Evolutionary conservation across 164 flowering plant genomes (phyloP).

Genomic region (Cinnamomum chago): DNA sequence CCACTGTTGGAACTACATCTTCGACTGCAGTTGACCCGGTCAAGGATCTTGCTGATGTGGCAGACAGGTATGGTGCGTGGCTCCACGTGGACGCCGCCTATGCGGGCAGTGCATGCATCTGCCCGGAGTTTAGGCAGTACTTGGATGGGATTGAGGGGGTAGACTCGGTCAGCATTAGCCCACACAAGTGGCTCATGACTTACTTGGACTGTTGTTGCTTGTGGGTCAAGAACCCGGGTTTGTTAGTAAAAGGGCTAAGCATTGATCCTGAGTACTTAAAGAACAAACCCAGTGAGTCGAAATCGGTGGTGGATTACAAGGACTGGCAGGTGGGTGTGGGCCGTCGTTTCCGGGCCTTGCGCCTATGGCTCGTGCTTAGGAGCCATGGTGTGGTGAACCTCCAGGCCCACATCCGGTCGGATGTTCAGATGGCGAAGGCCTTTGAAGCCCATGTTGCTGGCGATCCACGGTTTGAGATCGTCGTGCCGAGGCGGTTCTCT

Average conservation of each 20-base stretch:
- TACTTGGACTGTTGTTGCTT: constrained; percentile 54
- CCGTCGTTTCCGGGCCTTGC: constrained; percentile 32
- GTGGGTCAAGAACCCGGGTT: constrained; percentile 39
- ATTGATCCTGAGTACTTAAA: constrained; percentile 50
- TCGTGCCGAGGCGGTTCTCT: constrained; percentile 39
- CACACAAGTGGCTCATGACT: constrained; percentile 59
- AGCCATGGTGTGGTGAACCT: constrained; percentile 26
- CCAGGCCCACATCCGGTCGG: constrained; percentile 34
- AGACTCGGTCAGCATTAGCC: constrained; percentile 46
- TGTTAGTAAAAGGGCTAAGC: constrained; percentile 26
- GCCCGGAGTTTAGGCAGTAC: too few species aligned
- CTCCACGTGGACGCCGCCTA: constrained; percentile 48
- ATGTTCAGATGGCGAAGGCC: constrained; percentile 38
- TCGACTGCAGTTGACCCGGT: constrained; percentile 53
- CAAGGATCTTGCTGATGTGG: constrained; percentile 33
- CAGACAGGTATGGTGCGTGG: constrained; percentile 35
- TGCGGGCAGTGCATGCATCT: too few species aligned
- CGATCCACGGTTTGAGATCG: constrained; percentile 45
- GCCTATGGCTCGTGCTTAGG: constrained; percentile 49
- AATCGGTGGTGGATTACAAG: constrained; percentile 47
- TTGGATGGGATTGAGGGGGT: constrained; percentile 35
- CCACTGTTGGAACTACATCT: constrained; percentile 3
- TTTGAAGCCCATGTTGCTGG: constrained; percentile 34
- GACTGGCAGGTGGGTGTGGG: constrained; percentile 44
- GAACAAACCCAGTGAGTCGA: constrained; percentile 42